Evolutionary conservation across 2,329 filamentous ascomycete genomes (phyloP).

Genomic region (Penicillium sp.): DNA sequence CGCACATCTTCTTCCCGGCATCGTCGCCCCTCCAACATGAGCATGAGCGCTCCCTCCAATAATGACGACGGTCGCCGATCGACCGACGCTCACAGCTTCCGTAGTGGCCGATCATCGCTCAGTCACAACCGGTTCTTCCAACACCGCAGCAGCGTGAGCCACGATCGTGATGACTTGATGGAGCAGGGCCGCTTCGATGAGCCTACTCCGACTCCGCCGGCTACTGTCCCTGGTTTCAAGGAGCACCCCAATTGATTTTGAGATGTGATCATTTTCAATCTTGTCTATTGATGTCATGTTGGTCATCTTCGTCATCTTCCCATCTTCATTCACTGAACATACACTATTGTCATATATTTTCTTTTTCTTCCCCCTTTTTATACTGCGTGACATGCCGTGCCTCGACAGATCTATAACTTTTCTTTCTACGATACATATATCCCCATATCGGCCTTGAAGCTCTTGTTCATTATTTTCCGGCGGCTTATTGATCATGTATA

Average conservation of each 20-base stretch:
- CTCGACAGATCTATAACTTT: background rate
- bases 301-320: no score
- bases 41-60: constrained; percentile 23
- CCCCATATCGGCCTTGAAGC: background rate
- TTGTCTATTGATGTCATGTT: background rate
- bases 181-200: constrained; percentile 48
- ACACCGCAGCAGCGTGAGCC: constrained; percentile 38
- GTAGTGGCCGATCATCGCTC: constrained; percentile 36
- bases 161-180: constrained; percentile 42
- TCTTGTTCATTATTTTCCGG: background rate
- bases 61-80: constrained; percentile 25
- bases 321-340: background rate
- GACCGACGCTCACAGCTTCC: constrained; percentile 31
- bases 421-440: constrained; percentile 10
- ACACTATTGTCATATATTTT: background rate
- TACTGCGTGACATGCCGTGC: background rate
- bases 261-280: background rate
- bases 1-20: constrained; percentile 25
- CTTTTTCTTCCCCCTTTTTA: background rate
- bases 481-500: background rate
- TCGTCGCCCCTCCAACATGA: constrained; percentile 27
- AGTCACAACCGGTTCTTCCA: constrained; percentile 64
- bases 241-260: constrained; percentile 1
- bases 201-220: constrained; percentile 3
- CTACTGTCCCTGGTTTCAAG: background rate